These are phyloP conservation scores for Euphrasia arctica DNA, from an alignment of 305 asterid genomes.

Conservation along the genomic window DNA sequence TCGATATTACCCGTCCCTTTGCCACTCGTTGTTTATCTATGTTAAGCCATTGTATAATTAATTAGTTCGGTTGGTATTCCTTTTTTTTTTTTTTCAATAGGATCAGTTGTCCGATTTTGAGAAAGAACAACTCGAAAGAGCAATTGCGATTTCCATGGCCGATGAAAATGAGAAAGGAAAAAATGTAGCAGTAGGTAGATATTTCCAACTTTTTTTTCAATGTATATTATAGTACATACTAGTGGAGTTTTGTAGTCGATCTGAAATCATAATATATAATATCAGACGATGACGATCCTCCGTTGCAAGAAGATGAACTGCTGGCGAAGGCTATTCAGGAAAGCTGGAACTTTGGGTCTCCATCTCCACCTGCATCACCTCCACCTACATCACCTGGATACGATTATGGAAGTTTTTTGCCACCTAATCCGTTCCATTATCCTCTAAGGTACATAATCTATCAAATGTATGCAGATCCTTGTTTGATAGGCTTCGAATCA, in stretches of 20 bases:
- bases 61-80: constrained; percentile 16
- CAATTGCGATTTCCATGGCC: constrained; percentile 81
- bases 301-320: constrained; percentile 83
- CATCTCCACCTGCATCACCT: constrained; percentile 16
- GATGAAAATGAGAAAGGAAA: constrained; percentile 79
- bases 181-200: constrained; percentile 49
- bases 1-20: too few relatives aligned
- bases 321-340: constrained; percentile 93
- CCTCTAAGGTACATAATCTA: constrained; percentile 44
- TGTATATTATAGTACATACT: too few relatives aligned
- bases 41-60: not conserved
- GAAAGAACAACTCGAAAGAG: constrained; percentile 79
- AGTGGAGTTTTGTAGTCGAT: constrained; percentile 15
- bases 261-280: constrained; percentile 26
- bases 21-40: not conserved
- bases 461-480: not conserved
- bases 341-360: constrained; percentile 66
- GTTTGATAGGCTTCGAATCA: too few relatives aligned
- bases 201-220: constrained; percentile 20
- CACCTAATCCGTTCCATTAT: constrained; percentile 50
- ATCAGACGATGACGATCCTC: constrained; percentile 50
- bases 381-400: constrained; percentile 44
- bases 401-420: constrained; percentile 57
- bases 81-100: constrained; percentile 31
- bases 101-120: constrained; percentile 79